Evolutionary conservation across 345 rosid genomes (phyloP).

Genomic region (Camelina hispida): DNA sequence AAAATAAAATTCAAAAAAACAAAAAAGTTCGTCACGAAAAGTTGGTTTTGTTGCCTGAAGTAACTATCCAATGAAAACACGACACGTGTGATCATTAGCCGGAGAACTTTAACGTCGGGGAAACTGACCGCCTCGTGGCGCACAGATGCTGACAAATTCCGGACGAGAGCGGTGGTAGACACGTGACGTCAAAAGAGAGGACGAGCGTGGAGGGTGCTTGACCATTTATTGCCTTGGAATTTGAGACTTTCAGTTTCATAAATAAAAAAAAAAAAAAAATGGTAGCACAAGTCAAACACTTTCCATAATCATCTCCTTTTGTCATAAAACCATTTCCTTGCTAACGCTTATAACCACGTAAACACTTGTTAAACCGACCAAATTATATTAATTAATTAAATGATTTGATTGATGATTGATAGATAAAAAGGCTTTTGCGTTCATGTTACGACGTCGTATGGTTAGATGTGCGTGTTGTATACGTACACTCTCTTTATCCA

Average conservation of each 20-base stretch:
- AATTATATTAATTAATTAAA: slow-evolving; percentile 10
- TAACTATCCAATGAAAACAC: background rate
- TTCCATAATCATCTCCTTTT: background rate
- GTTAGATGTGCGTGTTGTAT: background rate
- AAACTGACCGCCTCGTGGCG: slow-evolving; percentile 32
- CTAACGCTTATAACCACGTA: slow-evolving; percentile 37
- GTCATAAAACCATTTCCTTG: slow-evolving; percentile 2
- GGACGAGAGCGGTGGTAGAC: slow-evolving; percentile 23
- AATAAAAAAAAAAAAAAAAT: slow-evolving; percentile 6
- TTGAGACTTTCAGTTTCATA: slow-evolving; percentile 16
- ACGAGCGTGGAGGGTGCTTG: slow-evolving; percentile 39
- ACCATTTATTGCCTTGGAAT: slow-evolving; percentile 43
- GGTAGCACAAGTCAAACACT: slow-evolving; percentile 31
- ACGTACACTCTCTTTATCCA: background rate
- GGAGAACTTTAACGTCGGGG: slow-evolving; percentile 32
- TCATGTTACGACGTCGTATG: no score
- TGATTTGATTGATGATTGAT: slow-evolving; percentile 26
- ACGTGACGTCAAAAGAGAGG: slow-evolving; percentile 36
- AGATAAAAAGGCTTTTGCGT: slow-evolving; percentile 1
- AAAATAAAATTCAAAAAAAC: background rate
- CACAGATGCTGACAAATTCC: slow-evolving; percentile 34
- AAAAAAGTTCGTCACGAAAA: slow-evolving; percentile 13
- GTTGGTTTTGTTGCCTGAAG: background rate
- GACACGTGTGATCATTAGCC: slow-evolving; percentile 21
- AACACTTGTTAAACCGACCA: slow-evolving; percentile 38